Evolutionary conservation across 805 yeast species (phyloP).

Genomic region (Candida sithepensis): DNA sequence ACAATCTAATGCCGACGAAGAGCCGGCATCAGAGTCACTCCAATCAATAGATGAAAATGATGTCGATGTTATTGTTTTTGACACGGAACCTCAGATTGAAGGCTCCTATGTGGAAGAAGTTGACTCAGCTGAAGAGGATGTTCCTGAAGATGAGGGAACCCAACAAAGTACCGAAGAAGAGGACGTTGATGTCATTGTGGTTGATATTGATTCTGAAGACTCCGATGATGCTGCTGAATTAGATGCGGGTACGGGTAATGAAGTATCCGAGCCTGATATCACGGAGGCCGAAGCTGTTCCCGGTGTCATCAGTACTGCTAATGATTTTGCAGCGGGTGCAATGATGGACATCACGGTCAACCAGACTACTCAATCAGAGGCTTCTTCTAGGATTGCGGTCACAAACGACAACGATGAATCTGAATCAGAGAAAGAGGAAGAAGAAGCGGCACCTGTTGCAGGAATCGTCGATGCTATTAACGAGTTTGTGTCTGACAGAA

Average conservation of each 20-base stretch:
- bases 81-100: background rate
- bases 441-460: background rate
- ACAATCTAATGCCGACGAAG: too few relatives aligned
- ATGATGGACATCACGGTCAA: background rate
- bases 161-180: too few relatives aligned
- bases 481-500: too few relatives aligned
- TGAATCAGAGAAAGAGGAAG: too few relatives aligned
- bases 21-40: background rate
- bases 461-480: too few relatives aligned
- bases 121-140: too few relatives aligned
- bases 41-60: background rate
- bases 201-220: background rate
- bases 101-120: too few relatives aligned
- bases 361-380: background rate
- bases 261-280: background rate
- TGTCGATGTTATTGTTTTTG: background rate
- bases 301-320: background rate
- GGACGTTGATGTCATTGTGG: background rate
- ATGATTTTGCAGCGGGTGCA: background rate
- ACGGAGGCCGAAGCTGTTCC: background rate
- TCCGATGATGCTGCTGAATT: too few relatives aligned
- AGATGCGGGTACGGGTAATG: too few relatives aligned
- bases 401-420: too few relatives aligned
- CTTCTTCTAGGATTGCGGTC: too few relatives aligned
- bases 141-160: too few relatives aligned